These are phyloP conservation scores for Combretum micranthum DNA, from an alignment of 345 rosid species.

Conservation along the genomic window DNA sequence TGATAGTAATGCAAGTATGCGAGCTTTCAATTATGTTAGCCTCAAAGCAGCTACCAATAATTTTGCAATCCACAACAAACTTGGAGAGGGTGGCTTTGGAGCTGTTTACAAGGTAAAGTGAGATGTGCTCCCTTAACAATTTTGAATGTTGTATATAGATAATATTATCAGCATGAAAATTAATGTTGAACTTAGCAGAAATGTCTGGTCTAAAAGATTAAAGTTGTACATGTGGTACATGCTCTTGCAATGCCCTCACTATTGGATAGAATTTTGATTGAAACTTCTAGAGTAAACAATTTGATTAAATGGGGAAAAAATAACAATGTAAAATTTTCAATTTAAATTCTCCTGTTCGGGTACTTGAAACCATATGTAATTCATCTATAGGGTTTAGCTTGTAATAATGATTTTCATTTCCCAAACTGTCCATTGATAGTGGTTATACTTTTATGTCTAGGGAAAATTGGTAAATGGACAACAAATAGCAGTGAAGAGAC, in stretches of 20 bases:
- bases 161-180: not conserved
- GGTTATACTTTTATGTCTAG: slow-evolving; percentile 1
- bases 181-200: too few relatives aligned
- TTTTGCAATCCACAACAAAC: slow-evolving; percentile 27
- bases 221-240: not conserved
- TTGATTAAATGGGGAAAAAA: too few relatives aligned
- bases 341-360: too few relatives aligned
- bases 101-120: slow-evolving; percentile 31
- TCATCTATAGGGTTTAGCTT: too few relatives aligned
- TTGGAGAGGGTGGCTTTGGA: slow-evolving; percentile 44
- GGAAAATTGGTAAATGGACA: slow-evolving; percentile 20
- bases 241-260: not conserved
- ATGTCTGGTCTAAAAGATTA: too few relatives aligned
- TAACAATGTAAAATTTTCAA: too few relatives aligned
- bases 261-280: too few relatives aligned
- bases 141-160: not conserved
- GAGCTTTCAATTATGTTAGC: slow-evolving; percentile 16
- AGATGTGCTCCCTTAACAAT: not conserved
- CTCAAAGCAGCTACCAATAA: slow-evolving; percentile 28
- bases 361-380: too few relatives aligned
- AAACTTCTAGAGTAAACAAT: too few relatives aligned
- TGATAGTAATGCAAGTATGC: slow-evolving; percentile 14
- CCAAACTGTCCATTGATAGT: too few relatives aligned
- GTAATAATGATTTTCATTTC: too few relatives aligned
- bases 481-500: slow-evolving; percentile 42